Percentiles rank a stretch among this genome's conserved stretches.
These are phyloP conservation scores for Ammopiptanthus mongolicus DNA, from an alignment of 306 rosid genomes.

Conservation along the genomic window DNA sequence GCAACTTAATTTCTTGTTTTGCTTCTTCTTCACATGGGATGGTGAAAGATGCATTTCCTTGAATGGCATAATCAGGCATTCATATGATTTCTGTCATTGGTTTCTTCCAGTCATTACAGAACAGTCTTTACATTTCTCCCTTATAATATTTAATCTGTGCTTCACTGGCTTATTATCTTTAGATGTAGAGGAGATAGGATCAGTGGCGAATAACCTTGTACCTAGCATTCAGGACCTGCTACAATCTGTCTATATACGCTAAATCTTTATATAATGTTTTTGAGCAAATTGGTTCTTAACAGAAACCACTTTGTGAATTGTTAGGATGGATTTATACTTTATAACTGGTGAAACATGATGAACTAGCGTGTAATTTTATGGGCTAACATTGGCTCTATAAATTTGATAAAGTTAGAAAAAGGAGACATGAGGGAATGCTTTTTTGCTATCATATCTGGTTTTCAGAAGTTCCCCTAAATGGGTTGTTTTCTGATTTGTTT, in stretches of 20 bases:
- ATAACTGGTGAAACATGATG: background rate
- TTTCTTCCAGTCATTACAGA: background rate
- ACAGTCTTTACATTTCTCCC: background rate
- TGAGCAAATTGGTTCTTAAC: background rate
- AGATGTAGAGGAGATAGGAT: background rate
- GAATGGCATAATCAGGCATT: background rate
- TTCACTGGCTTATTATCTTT: background rate
- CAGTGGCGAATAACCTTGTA: background rate
- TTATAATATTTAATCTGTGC: background rate
- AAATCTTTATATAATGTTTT: background rate
- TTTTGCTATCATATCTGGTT: background rate
- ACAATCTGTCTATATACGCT: background rate
- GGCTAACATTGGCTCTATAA: background rate
- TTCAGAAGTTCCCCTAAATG: background rate
- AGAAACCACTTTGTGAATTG: background rate
- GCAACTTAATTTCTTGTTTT: background rate
- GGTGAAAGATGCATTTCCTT: background rate
- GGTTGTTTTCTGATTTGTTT: background rate
- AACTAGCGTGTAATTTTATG: background rate
- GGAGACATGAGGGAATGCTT: background rate
- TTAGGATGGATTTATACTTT: background rate
- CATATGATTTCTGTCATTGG: background rate
- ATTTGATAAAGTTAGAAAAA: background rate
- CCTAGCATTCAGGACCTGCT: background rate
- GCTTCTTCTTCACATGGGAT: background rate